Evolutionary conservation across 1,139 yeast species (phyloP).

Genomic region (Geotrichum australiense): DNA sequence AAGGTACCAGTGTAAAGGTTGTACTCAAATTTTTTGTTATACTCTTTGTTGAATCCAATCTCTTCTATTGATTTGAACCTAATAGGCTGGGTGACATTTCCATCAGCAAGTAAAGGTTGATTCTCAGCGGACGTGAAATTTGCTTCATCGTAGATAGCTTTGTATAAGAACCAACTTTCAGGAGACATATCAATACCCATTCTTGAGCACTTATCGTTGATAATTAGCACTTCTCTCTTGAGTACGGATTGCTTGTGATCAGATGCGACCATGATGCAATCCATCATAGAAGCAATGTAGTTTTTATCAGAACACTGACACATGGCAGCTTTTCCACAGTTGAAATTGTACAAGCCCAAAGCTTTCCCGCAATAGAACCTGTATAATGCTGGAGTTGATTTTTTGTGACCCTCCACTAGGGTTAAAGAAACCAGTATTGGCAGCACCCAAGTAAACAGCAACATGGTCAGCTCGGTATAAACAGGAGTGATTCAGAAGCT

Average conservation of each 20-base stretch:
- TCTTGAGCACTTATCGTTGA: slow-evolving; percentile 2
- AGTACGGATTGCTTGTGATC: neutral
- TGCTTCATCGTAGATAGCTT: slow-evolving; percentile 1
- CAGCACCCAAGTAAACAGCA: too few species aligned
- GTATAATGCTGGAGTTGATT: slow-evolving; percentile 5
- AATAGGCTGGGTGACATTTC: neutral
- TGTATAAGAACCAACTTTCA: neutral
- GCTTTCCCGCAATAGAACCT: slow-evolving; percentile 6
- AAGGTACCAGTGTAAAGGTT: slow-evolving; percentile 8
- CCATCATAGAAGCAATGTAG: slow-evolving; percentile 3
- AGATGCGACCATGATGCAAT: slow-evolving; percentile 1
- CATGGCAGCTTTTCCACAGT: slow-evolving; percentile 1
- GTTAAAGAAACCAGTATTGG: too few species aligned
- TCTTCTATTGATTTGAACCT: neutral
- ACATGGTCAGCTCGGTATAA: too few species aligned
- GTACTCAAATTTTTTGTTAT: neutral
- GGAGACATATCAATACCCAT: neutral
- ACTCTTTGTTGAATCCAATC: neutral
- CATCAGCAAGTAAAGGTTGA: neutral
- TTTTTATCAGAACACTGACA: slow-evolving; percentile 4
- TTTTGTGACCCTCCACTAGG: slow-evolving; percentile 5
- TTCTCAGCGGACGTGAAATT: neutral
- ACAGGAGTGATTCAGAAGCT: too few species aligned
- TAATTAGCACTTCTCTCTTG: neutral
- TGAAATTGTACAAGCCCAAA: slow-evolving; percentile 6